These are phyloP conservation scores for Yarrowia sp. DNA, from an alignment of 805 yeast species.

Conservation along the genomic window DNA sequence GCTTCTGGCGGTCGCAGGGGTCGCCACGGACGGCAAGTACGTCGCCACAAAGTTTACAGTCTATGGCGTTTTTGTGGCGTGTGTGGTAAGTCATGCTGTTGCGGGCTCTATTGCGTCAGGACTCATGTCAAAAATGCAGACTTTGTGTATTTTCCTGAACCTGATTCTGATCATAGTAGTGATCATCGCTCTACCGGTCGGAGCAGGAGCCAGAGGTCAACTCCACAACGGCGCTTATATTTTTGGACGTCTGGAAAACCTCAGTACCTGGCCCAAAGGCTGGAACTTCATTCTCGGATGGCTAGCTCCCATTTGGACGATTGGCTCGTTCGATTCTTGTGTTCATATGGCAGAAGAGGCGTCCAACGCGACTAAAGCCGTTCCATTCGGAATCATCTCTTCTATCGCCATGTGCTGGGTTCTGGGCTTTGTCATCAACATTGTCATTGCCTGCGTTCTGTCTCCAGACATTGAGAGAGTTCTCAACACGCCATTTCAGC, in stretches of 20 bases:
- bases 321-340: constrained; percentile 4
- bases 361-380: background rate
- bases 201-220: background rate
- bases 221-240: constrained; percentile 2
- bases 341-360: constrained; percentile 12
- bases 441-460: background rate
- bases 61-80: constrained; percentile 5
- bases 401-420: constrained; percentile 1
- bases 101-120: background rate
- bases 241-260: constrained; percentile 5
- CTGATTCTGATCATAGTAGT: background rate
- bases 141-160: background rate
- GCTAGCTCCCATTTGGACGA: constrained; percentile 4
- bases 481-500: background rate
- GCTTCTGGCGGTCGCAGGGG: constrained; percentile 3
- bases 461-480: background rate
- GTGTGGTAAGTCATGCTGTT: background rate
- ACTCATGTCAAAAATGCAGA: constrained; percentile 1
- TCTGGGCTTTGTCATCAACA: constrained; percentile 9
- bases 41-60: constrained; percentile 1
- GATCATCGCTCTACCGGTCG: background rate
- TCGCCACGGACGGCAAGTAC: constrained; percentile 2
- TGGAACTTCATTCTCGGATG: constrained; percentile 11
- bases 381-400: background rate
- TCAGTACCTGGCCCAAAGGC: constrained; percentile 1